Base-by-base conservation (phyloP, 768 basidiomycete species). In the Phlebiopsis flavidoalba region DNA sequence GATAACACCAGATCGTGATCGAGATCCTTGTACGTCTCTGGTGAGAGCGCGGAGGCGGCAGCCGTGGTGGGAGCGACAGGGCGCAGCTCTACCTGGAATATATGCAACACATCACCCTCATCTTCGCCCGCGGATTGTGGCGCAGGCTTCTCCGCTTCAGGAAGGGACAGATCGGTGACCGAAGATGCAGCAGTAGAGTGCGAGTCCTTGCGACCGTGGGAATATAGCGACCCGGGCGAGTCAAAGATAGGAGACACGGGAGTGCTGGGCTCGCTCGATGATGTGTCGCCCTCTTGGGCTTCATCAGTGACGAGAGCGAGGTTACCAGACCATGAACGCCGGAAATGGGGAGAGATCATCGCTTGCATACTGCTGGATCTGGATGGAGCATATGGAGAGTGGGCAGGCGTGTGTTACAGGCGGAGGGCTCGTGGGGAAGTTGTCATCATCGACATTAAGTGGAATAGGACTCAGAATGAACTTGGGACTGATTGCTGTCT, bases 401-500 rank as follows among this genome's bases (percentile, higher is more conserved):
- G 17, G 2, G 26, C 50, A 10, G 50, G 26, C 8, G 50, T n/a
- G 14, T 10, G 50, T 24, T 24, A 31, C 5, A 22, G 50, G 50
- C 26, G 50, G 19, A 5, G 50, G 26, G 15, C 14, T 52, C 36
- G 55, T 6, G 33, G 60, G 48, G 40, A 60, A 31, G 19, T 1
- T 8, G 54, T 66, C 67, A 54, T 67, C 69, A 36, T 61, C 63
- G 43, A 70, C 67, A 54, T 70, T 65, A 45, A 61, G 50, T 10
- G 70, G 70, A 21, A 69, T 57, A 3, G 66, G 66, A 51, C 64
- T 67, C 36, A 52, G n/a, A 8, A 60, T 37, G 48, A 53, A 56
- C 17, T 22, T n/a, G 12, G 63, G 47, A 33, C 60, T 59, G 11
- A 33, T 37, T 15, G 63, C 50, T 21, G 61, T 36, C 11, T n/a